Percentiles rank a stretch among this genome's conserved stretches.
phyloP scores from a whole-genome alignment of 2,329 filamentous ascomycete genomes.

The Sporothrix pallida region DNA sequence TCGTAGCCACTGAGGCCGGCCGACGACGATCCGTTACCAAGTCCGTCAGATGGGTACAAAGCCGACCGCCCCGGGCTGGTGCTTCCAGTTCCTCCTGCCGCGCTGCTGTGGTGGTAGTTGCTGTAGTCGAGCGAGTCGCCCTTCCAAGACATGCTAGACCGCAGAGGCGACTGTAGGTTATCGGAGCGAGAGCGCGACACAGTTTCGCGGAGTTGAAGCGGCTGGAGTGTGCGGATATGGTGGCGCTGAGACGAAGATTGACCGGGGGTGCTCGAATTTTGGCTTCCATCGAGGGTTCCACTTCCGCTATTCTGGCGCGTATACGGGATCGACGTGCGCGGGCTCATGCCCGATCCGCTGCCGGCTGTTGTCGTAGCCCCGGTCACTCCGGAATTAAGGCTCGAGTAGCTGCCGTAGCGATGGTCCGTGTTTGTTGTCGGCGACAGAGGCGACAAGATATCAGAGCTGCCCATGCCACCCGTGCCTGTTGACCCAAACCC shows the following conservation, averaged over 20 bases:
- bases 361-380: slow-evolving; percentile 49
- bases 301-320: slow-evolving; percentile 57
- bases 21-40: slow-evolving; percentile 48
- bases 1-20: slow-evolving; percentile 56
- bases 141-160: slow-evolving; percentile 68
- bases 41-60: slow-evolving; percentile 58
- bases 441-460: slow-evolving; percentile 64
- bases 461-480: slow-evolving; percentile 54
- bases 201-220: slow-evolving; percentile 63
- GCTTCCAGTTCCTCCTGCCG: slow-evolving; percentile 4
- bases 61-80: slow-evolving; percentile 48
- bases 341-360: slow-evolving; percentile 40
- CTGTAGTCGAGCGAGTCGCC: slow-evolving; percentile 61
- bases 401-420: slow-evolving; percentile 57
- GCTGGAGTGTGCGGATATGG: slow-evolving; percentile 59
- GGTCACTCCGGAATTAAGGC: slow-evolving; percentile 1
- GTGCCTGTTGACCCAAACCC: slow-evolving; percentile 63
- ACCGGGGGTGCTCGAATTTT: not conserved
- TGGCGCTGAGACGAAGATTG: slow-evolving; percentile 45
- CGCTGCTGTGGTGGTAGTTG: slow-evolving; percentile 51
- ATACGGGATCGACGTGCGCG: slow-evolving; percentile 58
- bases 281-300: slow-evolving; percentile 45
- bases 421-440: slow-evolving; percentile 55
- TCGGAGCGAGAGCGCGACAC: slow-evolving; percentile 63
- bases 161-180: slow-evolving; percentile 62